Evolutionary conservation across 176 grass and related monocot species (phyloP).

Genomic region (Ananas comosus): DNA sequence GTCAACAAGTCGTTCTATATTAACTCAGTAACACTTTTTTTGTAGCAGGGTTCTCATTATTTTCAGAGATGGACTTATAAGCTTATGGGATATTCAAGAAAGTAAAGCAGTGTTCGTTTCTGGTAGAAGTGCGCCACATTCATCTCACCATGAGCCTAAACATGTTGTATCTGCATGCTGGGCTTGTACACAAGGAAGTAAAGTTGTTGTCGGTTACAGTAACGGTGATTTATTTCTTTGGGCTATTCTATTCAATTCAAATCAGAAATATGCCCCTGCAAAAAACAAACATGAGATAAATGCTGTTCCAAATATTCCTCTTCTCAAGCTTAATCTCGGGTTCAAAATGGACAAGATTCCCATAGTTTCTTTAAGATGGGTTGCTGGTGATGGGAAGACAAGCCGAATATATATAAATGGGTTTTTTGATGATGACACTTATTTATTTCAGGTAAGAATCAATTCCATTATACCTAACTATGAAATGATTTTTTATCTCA

Average conservation of each 20-base stretch:
- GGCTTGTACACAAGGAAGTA: conserved; percentile 74
- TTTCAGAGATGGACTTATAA: conserved; percentile 77
- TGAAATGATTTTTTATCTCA: background rate
- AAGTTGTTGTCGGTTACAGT: conserved; percentile 68
- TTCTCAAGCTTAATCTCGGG: conserved; percentile 90
- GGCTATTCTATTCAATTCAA: conserved; percentile 45
- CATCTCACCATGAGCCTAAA: conserved; percentile 53
- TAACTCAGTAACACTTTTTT: conserved; percentile 13
- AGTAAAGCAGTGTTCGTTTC: conserved; percentile 54
- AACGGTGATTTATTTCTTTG: conserved; percentile 83
- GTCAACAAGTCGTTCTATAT: conserved; percentile 7
- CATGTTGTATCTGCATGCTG: conserved; percentile 60
- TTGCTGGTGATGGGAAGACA: conserved; percentile 42
- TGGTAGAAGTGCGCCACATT: conserved; percentile 53
- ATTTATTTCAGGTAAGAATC: conserved; percentile 51
- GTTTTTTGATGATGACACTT: conserved; percentile 40
- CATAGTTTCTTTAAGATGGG: conserved; percentile 64
- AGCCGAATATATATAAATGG: conserved; percentile 77
- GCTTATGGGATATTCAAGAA: conserved; percentile 76
- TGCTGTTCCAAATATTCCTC: conserved; percentile 45
- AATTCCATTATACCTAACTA: background rate
- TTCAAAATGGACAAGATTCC: conserved; percentile 84
- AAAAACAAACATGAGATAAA: conserved; percentile 16
- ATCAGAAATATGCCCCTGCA: conserved; percentile 25
- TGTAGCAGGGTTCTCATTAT: conserved; percentile 70